Evolutionary conservation across 305 asterid genomes (phyloP).

Genomic region (Caryopteris hybrid): DNA sequence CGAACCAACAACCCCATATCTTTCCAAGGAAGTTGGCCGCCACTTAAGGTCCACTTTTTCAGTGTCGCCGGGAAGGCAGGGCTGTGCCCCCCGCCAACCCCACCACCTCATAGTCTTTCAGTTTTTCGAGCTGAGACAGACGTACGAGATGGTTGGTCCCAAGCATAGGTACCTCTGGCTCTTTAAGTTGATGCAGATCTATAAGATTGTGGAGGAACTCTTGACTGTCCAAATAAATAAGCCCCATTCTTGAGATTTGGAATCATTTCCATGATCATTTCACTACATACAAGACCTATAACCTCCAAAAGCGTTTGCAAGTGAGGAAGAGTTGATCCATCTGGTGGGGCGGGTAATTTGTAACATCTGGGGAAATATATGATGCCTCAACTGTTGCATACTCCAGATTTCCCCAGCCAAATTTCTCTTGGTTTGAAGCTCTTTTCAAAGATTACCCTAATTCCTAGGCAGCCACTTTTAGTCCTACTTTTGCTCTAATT

Average conservation of each 20-base stretch:
- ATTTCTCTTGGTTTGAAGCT: too few species aligned
- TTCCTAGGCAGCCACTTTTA: too few species aligned
- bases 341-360: neutral
- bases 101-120: too few species aligned
- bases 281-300: neutral
- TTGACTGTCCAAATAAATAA: neutral
- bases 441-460: too few species aligned
- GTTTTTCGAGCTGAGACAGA: neutral
- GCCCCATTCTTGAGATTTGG: neutral
- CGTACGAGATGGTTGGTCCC: too few species aligned
- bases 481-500: too few species aligned
- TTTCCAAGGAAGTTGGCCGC: too few species aligned
- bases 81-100: too few species aligned
- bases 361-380: neutral
- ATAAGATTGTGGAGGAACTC: neutral
- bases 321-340: neutral
- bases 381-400: constrained; percentile 3
- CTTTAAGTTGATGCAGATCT: too few species aligned
- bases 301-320: neutral
- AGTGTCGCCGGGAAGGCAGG: too few species aligned
- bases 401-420: constrained; percentile 12
- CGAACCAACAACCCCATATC: neutral
- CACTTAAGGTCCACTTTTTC: too few species aligned
- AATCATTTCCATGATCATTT: neutral
- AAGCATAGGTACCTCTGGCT: too few species aligned